Percentiles rank a stretch among this genome's conserved stretches.
These are phyloP conservation scores for Phoma sp. DNA, from an alignment of 2,329 filamentous ascomycete species.

Conservation along the genomic window DNA sequence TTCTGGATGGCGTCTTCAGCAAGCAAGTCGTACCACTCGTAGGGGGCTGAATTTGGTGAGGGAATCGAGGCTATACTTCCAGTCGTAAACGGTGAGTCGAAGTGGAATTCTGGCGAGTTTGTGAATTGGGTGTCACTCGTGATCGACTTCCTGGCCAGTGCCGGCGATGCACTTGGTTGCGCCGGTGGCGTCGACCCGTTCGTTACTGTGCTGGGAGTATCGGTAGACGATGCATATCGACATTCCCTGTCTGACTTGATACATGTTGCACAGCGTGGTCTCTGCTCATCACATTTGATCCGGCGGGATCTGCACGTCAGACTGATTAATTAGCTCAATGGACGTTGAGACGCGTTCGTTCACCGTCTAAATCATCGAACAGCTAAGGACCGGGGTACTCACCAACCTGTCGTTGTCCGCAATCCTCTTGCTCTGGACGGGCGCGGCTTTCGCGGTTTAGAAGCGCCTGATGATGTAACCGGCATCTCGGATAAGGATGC, in stretches of 20 bases:
- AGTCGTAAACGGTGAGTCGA: constrained; percentile 40
- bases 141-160: constrained; percentile 24
- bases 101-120: constrained; percentile 41
- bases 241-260: constrained; percentile 54
- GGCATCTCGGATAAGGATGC: constrained; percentile 36
- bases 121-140: constrained; percentile 28
- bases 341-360: too few species aligned
- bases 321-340: constrained; percentile 37
- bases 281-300: constrained; percentile 61
- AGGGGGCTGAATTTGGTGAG: constrained; percentile 54
- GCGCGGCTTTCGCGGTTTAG: constrained; percentile 47
- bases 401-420: constrained; percentile 56
- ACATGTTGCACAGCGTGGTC: constrained; percentile 55
- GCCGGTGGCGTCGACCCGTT: constrained; percentile 28
- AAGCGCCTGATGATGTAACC: constrained; percentile 31
- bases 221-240: constrained; percentile 42
- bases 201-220: constrained; percentile 14
- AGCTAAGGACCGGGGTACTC: too few species aligned
- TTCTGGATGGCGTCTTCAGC: constrained; percentile 54
- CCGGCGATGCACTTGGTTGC: constrained; percentile 28
- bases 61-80: constrained; percentile 42
- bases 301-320: constrained; percentile 57
- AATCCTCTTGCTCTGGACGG: constrained; percentile 55
- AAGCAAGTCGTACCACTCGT: constrained; percentile 59
- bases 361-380: too few species aligned